Conservation (phyloP, 2,329 filamentous ascomycete species). For the Pseudogymnoascus sp. region DNA sequence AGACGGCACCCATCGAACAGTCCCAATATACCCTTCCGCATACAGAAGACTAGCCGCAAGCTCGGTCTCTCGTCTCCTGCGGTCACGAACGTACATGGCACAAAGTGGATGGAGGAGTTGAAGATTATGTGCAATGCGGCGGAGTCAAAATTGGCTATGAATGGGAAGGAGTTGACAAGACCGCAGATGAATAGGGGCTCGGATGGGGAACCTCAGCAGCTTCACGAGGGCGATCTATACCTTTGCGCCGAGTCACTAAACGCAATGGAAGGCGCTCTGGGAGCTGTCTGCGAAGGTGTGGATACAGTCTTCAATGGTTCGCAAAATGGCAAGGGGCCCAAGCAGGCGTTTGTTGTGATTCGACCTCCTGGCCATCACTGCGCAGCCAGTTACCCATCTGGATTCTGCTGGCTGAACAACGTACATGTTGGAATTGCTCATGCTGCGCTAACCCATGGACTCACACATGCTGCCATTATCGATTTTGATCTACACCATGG, state of each 20-base stretch:
- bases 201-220: slow-evolving; percentile 37
- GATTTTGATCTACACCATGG: slow-evolving; percentile 90
- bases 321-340: slow-evolving; percentile 43
- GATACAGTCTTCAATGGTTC: slow-evolving; percentile 65
- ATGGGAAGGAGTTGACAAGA: slow-evolving; percentile 68
- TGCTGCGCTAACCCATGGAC: slow-evolving; percentile 68
- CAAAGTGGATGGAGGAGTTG: slow-evolving; percentile 88
- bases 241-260: slow-evolving; percentile 76
- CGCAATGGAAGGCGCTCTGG: slow-evolving; percentile 83
- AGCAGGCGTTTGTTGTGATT: slow-evolving; percentile 82
- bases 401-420: slow-evolving; percentile 98
- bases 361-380: slow-evolving; percentile 94
- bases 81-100: slow-evolving; percentile 85
- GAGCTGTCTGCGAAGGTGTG: slow-evolving; percentile 87
- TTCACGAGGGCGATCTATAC: slow-evolving; percentile 88
- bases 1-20: slow-evolving; percentile 38
- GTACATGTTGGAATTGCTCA: slow-evolving; percentile 95
- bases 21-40: slow-evolving; percentile 66
- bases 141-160: slow-evolving; percentile 65
- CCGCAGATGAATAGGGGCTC: slow-evolving; percentile 50
- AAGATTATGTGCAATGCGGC: slow-evolving; percentile 76
- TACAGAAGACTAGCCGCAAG: slow-evolving; percentile 67
- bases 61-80: slow-evolving; percentile 64
- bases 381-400: slow-evolving; percentile 78
- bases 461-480: slow-evolving; percentile 90